Evolutionary conservation across 2,329 filamentous ascomycete species (phyloP), one percentile per base, ranked within the genome.

Genomic region (Aspergillus sojae): DNA sequence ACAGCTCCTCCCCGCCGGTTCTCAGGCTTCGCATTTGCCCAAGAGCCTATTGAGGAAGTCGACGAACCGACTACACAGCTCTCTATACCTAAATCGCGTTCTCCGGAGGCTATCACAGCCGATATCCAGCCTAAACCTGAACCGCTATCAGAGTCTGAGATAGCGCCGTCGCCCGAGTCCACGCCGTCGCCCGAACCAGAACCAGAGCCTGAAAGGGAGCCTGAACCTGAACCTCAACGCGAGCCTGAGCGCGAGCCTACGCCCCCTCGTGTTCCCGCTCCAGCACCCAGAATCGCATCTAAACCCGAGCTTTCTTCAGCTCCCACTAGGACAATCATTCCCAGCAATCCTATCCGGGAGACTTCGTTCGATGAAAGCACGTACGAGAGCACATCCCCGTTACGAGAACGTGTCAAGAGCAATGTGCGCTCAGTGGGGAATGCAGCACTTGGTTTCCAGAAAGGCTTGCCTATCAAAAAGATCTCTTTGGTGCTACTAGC

Each of bases 1-100:
- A 75, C 72, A 12, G 73, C 73, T 7, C 76, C 77, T 0, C 77
- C 77, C 52, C 74, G 76, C 55, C 74, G 77, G 3, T 66, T 75
- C 45, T 77, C 74, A 2, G 75, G 74, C 0, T 62, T 75, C n/a
- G 69, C 72, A 16, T 74, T 74, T 45, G 60, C 66, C 36, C 67
- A 71, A 14, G 68, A 74, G 23, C 68, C 69, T 16, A 75, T 74
- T 45, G 58, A 72, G n/a, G 72, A 78, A 58, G 73, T 75, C 5
- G 72, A 73, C 12, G 72, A 71, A 45, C 63, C 67, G 4, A 50
- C 56, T n/a, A 65, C 65, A 10, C 57, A 64, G 28, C 54, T 58
- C n/a, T 60, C 61, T 7, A 30, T 62, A 2, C 58, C 59, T n/a
- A 60, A 62, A 36, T 54, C 61, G 2, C 50, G 46, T 2, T 61